phyloP scores from a whole-genome alignment of 192 early-diverging fungal genomes.

The Rhizophagus clarus region DNA sequence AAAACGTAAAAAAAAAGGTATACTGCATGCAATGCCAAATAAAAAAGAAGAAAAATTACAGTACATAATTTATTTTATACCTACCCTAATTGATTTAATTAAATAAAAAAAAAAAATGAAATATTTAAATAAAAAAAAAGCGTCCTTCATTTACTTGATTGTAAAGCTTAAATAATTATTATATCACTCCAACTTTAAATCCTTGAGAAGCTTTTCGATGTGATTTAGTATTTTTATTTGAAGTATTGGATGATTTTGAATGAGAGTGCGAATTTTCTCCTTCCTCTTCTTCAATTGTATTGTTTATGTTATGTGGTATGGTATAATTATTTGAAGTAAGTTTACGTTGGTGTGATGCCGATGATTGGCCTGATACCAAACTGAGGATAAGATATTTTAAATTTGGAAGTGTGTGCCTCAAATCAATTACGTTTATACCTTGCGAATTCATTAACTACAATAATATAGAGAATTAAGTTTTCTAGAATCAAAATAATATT shows the following conservation, averaged over 20 bases:
- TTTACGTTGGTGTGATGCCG: slow-evolving; percentile 9
- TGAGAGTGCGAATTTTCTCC: not conserved
- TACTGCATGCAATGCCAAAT: not conserved
- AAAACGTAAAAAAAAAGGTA: not conserved
- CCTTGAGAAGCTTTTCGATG: not conserved
- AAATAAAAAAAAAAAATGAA: not conserved
- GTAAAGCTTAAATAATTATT: not conserved
- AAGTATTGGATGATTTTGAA: not conserved
- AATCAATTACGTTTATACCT: slow-evolving; percentile 63
- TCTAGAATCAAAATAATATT: not conserved
- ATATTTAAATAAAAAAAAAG: not conserved
- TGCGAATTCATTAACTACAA: slow-evolving; percentile 69
- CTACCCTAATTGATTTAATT: not conserved
- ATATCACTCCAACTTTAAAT: not conserved
- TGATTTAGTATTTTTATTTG: not conserved
- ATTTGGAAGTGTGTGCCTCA: slow-evolving; percentile 74
- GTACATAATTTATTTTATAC: not conserved
- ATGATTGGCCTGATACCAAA: slow-evolving; percentile 34
- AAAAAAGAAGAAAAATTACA: not conserved
- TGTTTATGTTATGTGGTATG: not conserved
- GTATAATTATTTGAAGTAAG: slow-evolving; percentile 24
- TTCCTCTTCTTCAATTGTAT: not conserved
- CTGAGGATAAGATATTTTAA: slow-evolving; percentile 63
- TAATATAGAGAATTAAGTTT: not conserved
- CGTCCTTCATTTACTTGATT: not conserved